Evolutionary conservation across 306 rosid genomes (phyloP).

Genomic region (Hippophae tibetana): DNA sequence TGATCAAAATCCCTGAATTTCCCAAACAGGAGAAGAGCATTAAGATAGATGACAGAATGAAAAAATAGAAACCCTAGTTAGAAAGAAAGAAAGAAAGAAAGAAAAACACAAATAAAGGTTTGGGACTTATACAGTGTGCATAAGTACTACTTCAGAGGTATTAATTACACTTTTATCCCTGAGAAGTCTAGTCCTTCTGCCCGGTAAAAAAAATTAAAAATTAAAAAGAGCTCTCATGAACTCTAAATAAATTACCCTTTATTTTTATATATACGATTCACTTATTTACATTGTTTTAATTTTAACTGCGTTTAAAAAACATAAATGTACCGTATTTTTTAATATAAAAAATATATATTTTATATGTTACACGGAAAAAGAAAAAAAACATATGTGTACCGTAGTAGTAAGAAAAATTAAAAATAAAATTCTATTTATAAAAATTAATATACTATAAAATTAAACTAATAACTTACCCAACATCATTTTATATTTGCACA

Average conservation of each 20-base stretch:
- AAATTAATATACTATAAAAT: constrained; percentile 41
- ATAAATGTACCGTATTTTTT: too few species aligned
- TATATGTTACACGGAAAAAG: too few species aligned
- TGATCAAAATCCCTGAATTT: not conserved
- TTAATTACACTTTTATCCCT: constrained; percentile 36
- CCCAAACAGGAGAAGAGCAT: not conserved
- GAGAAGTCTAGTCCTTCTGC: constrained; percentile 9
- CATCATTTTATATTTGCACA: constrained; percentile 28
- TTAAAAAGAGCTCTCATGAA: too few species aligned
- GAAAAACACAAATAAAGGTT: constrained; percentile 16
- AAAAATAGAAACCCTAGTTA: constrained; percentile 46
- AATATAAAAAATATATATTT: too few species aligned
- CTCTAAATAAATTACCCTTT: not conserved
- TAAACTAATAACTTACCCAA: constrained; percentile 21
- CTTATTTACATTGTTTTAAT: too few species aligned
- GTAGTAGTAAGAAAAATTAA: not conserved
- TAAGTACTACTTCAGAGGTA: not conserved
- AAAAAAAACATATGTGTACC: too few species aligned
- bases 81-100: constrained; percentile 11
- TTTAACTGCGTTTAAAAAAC: too few species aligned
- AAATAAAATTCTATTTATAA: constrained; percentile 25
- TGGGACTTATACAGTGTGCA: too few species aligned
- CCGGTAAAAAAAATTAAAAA: too few species aligned
- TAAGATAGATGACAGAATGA: constrained; percentile 18
- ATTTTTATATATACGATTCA: too few species aligned